phyloP scores from a whole-genome alignment of 2,329 filamentous ascomycete genomes.

The Plenodomus biglobosus region DNA sequence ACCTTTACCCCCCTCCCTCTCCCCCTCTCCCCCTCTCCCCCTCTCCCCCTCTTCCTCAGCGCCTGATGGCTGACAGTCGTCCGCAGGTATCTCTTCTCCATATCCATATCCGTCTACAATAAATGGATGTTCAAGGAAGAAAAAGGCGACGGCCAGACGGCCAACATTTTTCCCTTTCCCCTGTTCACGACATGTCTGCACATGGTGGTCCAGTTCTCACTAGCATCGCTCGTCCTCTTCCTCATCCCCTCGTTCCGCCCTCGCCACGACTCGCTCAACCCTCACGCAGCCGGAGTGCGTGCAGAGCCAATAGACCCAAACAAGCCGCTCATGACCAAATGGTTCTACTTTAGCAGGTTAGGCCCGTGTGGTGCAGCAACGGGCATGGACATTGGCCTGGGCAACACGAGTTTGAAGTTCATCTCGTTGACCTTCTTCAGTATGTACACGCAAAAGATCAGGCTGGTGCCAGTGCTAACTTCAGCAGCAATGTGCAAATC shows the following conservation, averaged over 20 bases:
- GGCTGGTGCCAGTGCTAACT: slow-evolving; percentile 14
- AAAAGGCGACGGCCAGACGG: slow-evolving; percentile 37
- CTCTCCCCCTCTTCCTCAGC: not conserved
- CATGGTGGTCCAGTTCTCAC: slow-evolving; percentile 86
- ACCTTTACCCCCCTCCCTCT: too few relatives aligned
- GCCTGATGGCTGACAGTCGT: slow-evolving; percentile 13
- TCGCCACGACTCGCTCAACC: slow-evolving; percentile 49
- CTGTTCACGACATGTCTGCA: slow-evolving; percentile 94
- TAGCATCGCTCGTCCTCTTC: slow-evolving; percentile 76
- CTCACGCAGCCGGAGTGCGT: slow-evolving; percentile 31
- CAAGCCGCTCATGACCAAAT: slow-evolving; percentile 74
- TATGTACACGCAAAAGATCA: slow-evolving; percentile 24
- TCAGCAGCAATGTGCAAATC: slow-evolving; percentile 88
- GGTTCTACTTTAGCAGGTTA: slow-evolving; percentile 90
- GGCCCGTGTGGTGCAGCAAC: slow-evolving; percentile 91
- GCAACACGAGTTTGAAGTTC: slow-evolving; percentile 93
- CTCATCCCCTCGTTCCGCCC: slow-evolving; percentile 82
- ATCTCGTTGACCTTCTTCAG: slow-evolving; percentile 96
- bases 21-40: not conserved
- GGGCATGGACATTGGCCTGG: slow-evolving; percentile 91
- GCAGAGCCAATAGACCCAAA: slow-evolving; percentile 42
- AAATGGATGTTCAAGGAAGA: slow-evolving; percentile 95
- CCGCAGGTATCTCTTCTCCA: slow-evolving; percentile 72
- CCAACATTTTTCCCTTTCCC: slow-evolving; percentile 81
- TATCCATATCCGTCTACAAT: slow-evolving; percentile 82